Percentiles rank a stretch among this genome's conserved stretches.
Conservation (phyloP, 495 filamentous ascomycete species). For the Clavariopsis aquatica region DNA sequence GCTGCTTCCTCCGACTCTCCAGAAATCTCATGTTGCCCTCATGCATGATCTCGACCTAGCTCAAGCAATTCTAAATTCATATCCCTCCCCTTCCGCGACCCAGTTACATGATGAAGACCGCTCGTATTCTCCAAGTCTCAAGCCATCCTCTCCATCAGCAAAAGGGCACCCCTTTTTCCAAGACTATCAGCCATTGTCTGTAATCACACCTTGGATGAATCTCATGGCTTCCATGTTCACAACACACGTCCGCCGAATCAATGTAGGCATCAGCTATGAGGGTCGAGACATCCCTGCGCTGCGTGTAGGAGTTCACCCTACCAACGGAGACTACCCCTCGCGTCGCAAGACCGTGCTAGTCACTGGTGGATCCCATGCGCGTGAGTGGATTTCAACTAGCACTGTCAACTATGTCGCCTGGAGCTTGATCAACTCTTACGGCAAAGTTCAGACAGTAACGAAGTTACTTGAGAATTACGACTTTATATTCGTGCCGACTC, state of each 20-base stretch:
- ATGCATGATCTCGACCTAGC: conserved; percentile 72
- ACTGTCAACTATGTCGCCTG: conserved; percentile 91
- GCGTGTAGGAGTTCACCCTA: conserved; percentile 67
- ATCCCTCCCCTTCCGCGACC: conserved; percentile 53
- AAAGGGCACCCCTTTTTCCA: conserved; percentile 67
- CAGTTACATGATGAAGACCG: conserved; percentile 29
- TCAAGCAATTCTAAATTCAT: conserved; percentile 73
- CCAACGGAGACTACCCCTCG: conserved; percentile 45
- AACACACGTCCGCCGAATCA: conserved; percentile 69
- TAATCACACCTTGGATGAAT: conserved; percentile 85
- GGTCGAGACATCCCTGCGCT: conserved; percentile 81
- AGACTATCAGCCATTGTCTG: conserved; percentile 79
- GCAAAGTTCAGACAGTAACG: conserved; percentile 65
- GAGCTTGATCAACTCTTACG: conserved; percentile 80
- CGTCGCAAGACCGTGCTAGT: conserved; percentile 79
- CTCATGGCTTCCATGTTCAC: conserved; percentile 87
- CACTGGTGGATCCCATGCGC: conserved; percentile 80
- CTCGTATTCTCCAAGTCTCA: conserved; percentile 39
- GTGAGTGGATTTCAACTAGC: conserved; percentile 94
- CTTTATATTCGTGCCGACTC: conserved; percentile 82
- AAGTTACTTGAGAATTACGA: conserved; percentile 79
- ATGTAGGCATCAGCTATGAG: conserved; percentile 78
- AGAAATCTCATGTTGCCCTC: conserved; percentile 69
- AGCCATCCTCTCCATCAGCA: conserved; percentile 31
- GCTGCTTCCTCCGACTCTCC: conserved; percentile 73